Evolutionary conservation across 2,329 filamentous ascomycete genomes (phyloP), one percentile per base, ranked within the genome.

Genomic region (Microdochium trichocladiopsis): DNA sequence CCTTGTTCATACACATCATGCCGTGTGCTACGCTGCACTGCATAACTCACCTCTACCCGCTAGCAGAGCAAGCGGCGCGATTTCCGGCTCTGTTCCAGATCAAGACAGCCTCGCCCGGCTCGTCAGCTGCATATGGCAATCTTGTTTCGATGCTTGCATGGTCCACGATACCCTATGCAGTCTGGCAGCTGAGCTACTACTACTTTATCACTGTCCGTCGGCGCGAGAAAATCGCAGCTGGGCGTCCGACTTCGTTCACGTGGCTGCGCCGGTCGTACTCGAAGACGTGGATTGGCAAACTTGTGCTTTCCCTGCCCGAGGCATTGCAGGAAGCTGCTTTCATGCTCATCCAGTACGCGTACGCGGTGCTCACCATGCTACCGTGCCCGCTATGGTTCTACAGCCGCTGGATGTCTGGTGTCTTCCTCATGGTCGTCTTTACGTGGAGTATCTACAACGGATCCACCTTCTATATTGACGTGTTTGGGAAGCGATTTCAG

Each of bases 1-100:
- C 90, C 66, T 79, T 99, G n/a, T 99, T 99, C 73, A 96, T 99
- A 60, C 94, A 99, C 69, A 95, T 99, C 63, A 99, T 99, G 93
- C 94, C 94, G 1, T 96, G 92, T 58, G 93, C 88, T 5, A 90
- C 92, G 1, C 79, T 99, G 12, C 94, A 99, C 69, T 95, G 90
- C 65, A 78, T 99, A 14, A 88, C 96, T 16, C 94, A 99, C 66
- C 77, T 97, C 21, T 77, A 91, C 12, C 71, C 87, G 0, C 69
- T 80, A 1, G 82, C 83, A 22, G 67, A 80, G 43, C 87, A 95
- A 63, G 74, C 78, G 57, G 70, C 75, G 24, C 82, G 85, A 21
- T 97, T 95, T 66, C 92, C 93, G 1, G 93, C 92, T 12, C 82
- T 96, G 57, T 91, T 88, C 73, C 80, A 82, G 25, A 90, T 99